Base-by-base conservation (phyloP, 306 rosid genomes). In the Vigna unguiculata region DNA sequence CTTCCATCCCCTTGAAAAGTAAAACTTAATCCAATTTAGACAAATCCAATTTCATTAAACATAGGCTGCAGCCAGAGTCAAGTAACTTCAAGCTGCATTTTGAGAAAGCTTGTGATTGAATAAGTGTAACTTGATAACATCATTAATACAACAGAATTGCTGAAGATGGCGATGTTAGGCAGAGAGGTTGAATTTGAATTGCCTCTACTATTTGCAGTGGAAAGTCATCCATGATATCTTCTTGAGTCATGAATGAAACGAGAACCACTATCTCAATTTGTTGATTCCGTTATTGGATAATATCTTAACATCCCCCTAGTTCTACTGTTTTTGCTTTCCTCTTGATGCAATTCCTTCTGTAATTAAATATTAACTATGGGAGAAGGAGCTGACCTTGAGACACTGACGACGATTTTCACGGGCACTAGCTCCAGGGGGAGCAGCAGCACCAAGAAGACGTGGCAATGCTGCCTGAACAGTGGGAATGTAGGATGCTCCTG, bases 391-490 rank as follows among this genome's bases (percentile, higher is more conserved):
- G 75, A 96, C 99, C 97, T 96, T 96, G 72, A 85, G 99, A 88
- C 99, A 96, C 61, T 96, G 99, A 55, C 98, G 98, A 45, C 99
- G 99, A 85, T 96, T 96, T 84, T 96, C 99, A 60, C 97, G 93
- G 30, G 98, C 96, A 86, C 82, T 83, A 68, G 94, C 75, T 74
- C 98, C 98, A 48, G 99, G 70, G 46, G 99, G 99, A 48, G 98
- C 99, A 71, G 98, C 98, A 87, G 96, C 97, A 77, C 98, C 97
- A 55, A 96, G 88, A 82, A 96, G 92, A 46, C 99, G 99, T 51
- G 98, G 93, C 90, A 96, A 85, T 2, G 99, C 99, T 69, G 98
- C 90, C 87, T 96, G 99, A 88, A 96, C 93, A 3, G 80, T 87
- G 20, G 99, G 99, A 46, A 96, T 84, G 84, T 96, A 96, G 20